Evolutionary conservation across 768 basidiomycete species (phyloP).

Genomic region (Pleurotus djamor): DNA sequence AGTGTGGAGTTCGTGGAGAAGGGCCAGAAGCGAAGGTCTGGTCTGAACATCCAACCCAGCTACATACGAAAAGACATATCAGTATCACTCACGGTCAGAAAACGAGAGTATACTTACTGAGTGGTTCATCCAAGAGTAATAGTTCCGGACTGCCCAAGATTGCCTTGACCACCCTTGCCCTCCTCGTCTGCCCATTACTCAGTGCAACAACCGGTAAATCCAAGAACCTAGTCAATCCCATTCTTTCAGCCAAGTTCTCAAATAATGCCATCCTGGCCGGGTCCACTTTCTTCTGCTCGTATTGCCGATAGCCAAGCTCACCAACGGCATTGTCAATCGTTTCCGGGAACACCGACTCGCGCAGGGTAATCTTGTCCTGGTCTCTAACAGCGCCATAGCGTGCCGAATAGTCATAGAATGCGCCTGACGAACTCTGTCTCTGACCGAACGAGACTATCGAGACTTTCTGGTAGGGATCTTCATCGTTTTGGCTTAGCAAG

Average conservation of each 20-base stretch:
- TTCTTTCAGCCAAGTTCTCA: slow-evolving; percentile 45
- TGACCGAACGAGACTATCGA: slow-evolving; percentile 69
- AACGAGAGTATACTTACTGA: slow-evolving; percentile 51
- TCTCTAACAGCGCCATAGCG: slow-evolving; percentile 89
- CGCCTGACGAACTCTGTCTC: slow-evolving; percentile 53
- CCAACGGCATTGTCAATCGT: slow-evolving; percentile 26
- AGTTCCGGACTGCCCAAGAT: slow-evolving; percentile 70
- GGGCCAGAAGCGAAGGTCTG: slow-evolving; percentile 50
- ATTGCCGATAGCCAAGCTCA: slow-evolving; percentile 10
- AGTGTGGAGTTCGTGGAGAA: slow-evolving; percentile 54
- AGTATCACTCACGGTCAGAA: background rate
- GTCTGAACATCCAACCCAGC: slow-evolving; percentile 75
- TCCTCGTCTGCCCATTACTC: slow-evolving; percentile 89
- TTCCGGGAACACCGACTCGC: slow-evolving; percentile 66
- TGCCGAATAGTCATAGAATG: slow-evolving; percentile 91
- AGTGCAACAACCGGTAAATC: slow-evolving; percentile 83
- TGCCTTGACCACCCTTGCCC: slow-evolving; percentile 81
- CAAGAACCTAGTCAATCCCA: slow-evolving; percentile 64
- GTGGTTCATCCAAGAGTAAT: slow-evolving; percentile 87
- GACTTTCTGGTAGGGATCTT: slow-evolving; percentile 49
- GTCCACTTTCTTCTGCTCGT: slow-evolving; percentile 18
- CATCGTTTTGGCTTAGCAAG: slow-evolving; percentile 19
- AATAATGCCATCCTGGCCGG: slow-evolving; percentile 35
- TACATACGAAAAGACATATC: slow-evolving; percentile 21
- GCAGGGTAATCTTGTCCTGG: slow-evolving; percentile 76